Evolutionary conservation across 106 monocot species (phyloP).

Genomic region (Dendrobium catenatum): DNA sequence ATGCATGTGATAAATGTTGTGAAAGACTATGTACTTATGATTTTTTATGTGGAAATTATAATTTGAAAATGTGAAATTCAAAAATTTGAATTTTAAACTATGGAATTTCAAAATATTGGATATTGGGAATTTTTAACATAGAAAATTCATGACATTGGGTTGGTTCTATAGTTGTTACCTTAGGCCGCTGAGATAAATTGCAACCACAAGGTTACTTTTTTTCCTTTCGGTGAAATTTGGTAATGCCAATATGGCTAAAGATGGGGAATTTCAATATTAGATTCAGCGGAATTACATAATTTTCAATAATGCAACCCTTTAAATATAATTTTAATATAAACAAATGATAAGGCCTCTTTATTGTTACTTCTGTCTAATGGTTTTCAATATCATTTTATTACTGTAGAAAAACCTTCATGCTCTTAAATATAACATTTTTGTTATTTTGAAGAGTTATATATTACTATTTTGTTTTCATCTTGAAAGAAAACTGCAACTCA

Average conservation of each 20-base stretch:
- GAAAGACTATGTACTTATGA: too few relatives aligned
- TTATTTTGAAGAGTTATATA: not conserved
- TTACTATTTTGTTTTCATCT: constrained; percentile 8
- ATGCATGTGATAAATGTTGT: too few relatives aligned
- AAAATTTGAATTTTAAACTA: too few relatives aligned
- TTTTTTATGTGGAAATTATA: too few relatives aligned
- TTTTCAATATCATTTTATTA: not conserved
- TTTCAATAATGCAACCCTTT: not conserved
- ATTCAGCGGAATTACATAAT: not conserved
- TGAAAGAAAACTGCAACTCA: constrained; percentile 40
- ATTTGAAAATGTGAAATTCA: too few relatives aligned
- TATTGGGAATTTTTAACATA: too few relatives aligned
- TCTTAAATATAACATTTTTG: not conserved
- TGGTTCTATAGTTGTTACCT: not conserved
- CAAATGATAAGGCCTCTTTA: not conserved
- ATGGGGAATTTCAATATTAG: not conserved
- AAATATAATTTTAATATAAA: not conserved
- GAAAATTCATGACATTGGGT: too few relatives aligned
- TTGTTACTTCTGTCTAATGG: not conserved
- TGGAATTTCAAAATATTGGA: too few relatives aligned
- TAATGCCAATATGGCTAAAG: not conserved
- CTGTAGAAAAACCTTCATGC: not conserved
- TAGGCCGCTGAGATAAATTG: not conserved
- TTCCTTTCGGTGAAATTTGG: not conserved
- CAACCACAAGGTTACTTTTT: not conserved